A percentile compares a stretch with the other conserved stretches of the same genome.
These are phyloP conservation scores for Trifolium fragiferum DNA, from an alignment of 306 rosid species.

Conservation along the genomic window DNA sequence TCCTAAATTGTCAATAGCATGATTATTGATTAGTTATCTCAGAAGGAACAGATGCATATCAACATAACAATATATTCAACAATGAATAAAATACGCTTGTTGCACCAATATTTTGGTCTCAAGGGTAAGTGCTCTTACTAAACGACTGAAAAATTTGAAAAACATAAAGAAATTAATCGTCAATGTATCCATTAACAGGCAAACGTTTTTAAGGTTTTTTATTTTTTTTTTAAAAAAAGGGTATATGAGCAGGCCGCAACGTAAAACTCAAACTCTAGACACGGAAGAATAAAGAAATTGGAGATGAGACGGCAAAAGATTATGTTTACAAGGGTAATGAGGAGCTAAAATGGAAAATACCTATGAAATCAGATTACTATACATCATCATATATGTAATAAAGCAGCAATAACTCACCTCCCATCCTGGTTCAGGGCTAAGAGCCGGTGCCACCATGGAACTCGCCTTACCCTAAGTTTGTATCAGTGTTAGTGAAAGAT, in stretches of 20 bases:
- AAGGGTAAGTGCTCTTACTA: constrained; percentile 5
- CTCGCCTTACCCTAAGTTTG: constrained; percentile 83
- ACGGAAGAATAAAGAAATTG: neutral
- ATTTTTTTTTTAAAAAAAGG: neutral
- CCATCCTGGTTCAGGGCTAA: constrained; percentile 91
- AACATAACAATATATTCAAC: neutral
- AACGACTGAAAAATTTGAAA: neutral
- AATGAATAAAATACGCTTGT: neutral
- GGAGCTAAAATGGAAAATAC: constrained; percentile 4
- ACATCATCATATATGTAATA: constrained; percentile 17
- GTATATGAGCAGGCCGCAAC: constrained; percentile 3
- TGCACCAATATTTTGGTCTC: neutral
- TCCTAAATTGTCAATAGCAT: constrained; percentile 23
- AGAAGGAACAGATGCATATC: constrained; percentile 12
- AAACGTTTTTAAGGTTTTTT: neutral
- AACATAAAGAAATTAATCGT: neutral
- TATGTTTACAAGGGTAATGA: neutral
- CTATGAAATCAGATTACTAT: neutral
- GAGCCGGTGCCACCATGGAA: constrained; percentile 95
- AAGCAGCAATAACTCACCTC: constrained; percentile 63
- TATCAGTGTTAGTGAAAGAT: constrained; percentile 32
- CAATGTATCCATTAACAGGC: neutral
- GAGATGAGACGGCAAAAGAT: neutral
- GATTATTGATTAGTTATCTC: constrained; percentile 8
- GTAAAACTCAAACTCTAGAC: constrained; percentile 7